A percentile compares a stretch with the other conserved stretches of the same genome.
phyloP scores from a whole-genome alignment of 306 rosid genomes.

The Cyamopsis tetragonoloba region DNA sequence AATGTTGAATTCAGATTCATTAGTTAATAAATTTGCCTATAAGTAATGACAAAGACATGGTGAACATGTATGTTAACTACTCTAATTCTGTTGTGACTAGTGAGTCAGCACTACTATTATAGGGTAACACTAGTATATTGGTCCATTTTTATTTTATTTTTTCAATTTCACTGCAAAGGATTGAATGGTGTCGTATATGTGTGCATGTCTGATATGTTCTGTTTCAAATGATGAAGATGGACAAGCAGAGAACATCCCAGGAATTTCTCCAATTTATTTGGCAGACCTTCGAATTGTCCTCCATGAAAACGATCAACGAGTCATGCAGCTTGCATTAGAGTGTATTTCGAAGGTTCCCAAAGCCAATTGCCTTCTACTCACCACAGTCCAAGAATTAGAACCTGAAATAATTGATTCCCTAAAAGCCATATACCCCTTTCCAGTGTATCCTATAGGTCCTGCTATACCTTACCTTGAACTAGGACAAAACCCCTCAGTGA shows the following conservation, averaged over 20 bases:
- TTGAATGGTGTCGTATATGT: neutral
- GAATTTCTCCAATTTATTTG: slow-evolving; percentile 30
- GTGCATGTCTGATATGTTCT: neutral
- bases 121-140: neutral
- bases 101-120: neutral
- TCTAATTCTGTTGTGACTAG: neutral
- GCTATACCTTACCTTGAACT: slow-evolving; percentile 41
- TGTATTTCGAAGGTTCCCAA: slow-evolving; percentile 30
- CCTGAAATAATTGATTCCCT: slow-evolving; percentile 31
- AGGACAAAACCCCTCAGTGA: neutral
- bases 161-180: neutral
- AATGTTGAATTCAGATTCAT: neutral
- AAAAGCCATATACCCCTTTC: slow-evolving; percentile 32
- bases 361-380: slow-evolving; percentile 40
- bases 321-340: slow-evolving; percentile 30
- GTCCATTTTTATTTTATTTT: too few species aligned
- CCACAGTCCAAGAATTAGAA: slow-evolving; percentile 51
- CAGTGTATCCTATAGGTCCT: slow-evolving; percentile 51
- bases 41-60: neutral
- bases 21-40: neutral
- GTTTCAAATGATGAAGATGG: slow-evolving; percentile 25
- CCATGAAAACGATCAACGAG: slow-evolving; percentile 21
- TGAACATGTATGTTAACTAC: neutral
- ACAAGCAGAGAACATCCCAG: slow-evolving; percentile 25
- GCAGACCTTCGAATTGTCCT: slow-evolving; percentile 32